Conservation (phyloP, 1,139 yeast genomes). For the Yamadazyma triangularis region DNA sequence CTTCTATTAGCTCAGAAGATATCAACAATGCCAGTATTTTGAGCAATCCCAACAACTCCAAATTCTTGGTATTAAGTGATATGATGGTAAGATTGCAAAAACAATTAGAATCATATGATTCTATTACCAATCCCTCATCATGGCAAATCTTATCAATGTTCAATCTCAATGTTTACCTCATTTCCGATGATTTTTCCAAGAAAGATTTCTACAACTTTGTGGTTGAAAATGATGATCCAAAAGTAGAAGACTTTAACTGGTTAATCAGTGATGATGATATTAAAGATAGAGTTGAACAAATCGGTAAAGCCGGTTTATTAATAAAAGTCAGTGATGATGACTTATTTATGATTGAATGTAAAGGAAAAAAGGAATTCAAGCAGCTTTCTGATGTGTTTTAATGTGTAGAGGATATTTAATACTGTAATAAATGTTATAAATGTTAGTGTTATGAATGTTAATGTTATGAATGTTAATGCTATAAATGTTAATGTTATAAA, state of each 20-base stretch:
- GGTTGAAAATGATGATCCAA: no score
- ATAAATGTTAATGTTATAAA: no score
- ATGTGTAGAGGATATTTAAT: no score
- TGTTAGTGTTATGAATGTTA: no score
- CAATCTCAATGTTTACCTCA: slow-evolving; percentile 23
- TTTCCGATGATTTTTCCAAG: slow-evolving; percentile 23
- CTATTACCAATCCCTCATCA: slow-evolving; percentile 33
- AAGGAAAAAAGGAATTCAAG: slow-evolving; percentile 41
- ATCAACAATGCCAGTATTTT: slow-evolving; percentile 17
- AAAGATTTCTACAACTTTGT: slow-evolving; percentile 27
- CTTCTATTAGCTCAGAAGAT: slow-evolving; percentile 15
- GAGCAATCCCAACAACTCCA: slow-evolving; percentile 20
- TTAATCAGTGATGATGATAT: slow-evolving; percentile 30
- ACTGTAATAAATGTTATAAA: no score
- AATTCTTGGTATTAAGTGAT: slow-evolving; percentile 19
- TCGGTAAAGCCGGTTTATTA: slow-evolving; percentile 45
- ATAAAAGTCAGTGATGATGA: slow-evolving; percentile 30
- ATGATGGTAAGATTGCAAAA: slow-evolving; percentile 39
- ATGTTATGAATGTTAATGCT: no score
- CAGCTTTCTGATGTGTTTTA: slow-evolving; percentile 29
- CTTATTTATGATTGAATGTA: slow-evolving; percentile 44
- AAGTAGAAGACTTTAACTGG: slow-evolving; percentile 26
- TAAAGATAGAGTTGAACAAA: slow-evolving; percentile 27
- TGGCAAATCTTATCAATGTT: slow-evolving; percentile 45
- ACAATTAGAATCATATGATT: slow-evolving; percentile 29